Evolutionary conservation across 169 alveolate species (phyloP).

Genomic region (Cyclospora cayetanensis): DNA sequence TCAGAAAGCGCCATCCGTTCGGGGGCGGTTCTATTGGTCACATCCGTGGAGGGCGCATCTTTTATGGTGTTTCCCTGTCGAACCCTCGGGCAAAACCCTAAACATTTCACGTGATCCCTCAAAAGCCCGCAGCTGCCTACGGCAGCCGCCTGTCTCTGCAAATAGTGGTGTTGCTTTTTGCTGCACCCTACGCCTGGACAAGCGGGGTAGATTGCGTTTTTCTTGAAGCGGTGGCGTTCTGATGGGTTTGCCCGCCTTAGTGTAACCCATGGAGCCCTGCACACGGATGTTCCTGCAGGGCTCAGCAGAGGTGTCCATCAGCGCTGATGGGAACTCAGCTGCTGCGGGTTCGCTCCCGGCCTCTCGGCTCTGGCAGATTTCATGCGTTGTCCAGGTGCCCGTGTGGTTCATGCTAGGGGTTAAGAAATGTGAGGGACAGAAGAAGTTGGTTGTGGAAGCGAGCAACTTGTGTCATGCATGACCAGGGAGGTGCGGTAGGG

Average conservation of each 20-base stretch:
- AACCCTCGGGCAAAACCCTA: conserved; percentile 21
- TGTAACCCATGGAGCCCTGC: conserved; percentile 27
- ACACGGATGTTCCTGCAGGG: conserved; percentile 37
- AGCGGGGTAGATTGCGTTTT: not conserved
- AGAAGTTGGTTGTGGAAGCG: too few relatives aligned
- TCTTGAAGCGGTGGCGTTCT: not conserved
- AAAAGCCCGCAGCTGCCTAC: not conserved
- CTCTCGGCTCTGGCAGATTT: too few relatives aligned
- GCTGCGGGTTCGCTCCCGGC: conserved; percentile 63
- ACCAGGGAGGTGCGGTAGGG: too few relatives aligned
- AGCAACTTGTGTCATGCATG: too few relatives aligned
- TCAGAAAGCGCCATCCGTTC: not conserved
- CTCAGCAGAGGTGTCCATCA: conserved; percentile 30
- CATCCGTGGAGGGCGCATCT: conserved; percentile 19
- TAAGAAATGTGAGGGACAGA: too few relatives aligned
- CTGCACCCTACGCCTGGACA: not conserved
- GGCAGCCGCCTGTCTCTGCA: not conserved
- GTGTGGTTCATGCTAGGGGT: too few relatives aligned
- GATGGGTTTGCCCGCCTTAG: conserved; percentile 27
- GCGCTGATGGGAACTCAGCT: conserved; percentile 17
- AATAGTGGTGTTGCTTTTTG: not conserved
- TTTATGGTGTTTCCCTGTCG: not conserved
- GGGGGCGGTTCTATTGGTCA: not conserved
- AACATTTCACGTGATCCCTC: not conserved
- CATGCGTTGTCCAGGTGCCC: too few relatives aligned